Base-by-base conservation (phyloP, 441 rosid species). In the Iberis amara region DNA sequence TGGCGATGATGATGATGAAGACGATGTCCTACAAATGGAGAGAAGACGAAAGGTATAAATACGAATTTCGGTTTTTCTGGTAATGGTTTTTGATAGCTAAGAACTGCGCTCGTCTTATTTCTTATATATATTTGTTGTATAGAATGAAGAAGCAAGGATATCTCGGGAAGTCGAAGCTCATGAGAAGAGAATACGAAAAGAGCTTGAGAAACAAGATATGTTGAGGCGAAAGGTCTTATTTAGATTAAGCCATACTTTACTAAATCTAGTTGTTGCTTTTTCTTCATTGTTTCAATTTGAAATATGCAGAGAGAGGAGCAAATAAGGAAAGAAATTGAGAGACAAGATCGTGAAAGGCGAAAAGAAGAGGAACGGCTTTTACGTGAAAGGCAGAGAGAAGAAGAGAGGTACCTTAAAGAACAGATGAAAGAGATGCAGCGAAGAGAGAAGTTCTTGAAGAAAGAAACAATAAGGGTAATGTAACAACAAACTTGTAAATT, bases 311-410 rank as follows among this genome's bases (percentile, higher is more conserved):
- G 86, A 69, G 96, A 91, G 53, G 95, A 91, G 68, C 98, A 80
- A 70, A 64, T 83, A n/a, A 83, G 73, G 68, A 91, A 85, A 77
- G 98, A 87, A 66, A 80, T 83, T 79, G 96, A 87, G 64, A 87
- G 86, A 73, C 88, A 67, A 43, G 88, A 91, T 57, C 95, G 98
- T 67, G 95, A 91, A 73, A 91, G 90, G 70, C 80, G 83, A 42
- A 91, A 77, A 72, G 98, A 85, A 70, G 96, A 91, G 72, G 98
- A 91, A 68, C 79, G 90, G 59, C 68, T 87, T 39, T 58, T 80
- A 66, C 92, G 96, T 45, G 96, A 91, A 69, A 88, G 76, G 76
- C 96, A 88, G 64, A 76, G 98, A 46, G 98, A 91, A 64, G 96
- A 77, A 61, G 98, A 91, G 82, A 86, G 92, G 70, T 80, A 64